Evolutionary conservation across 2,329 filamentous ascomycete species (phyloP).

Genomic region (Teratosphaeriaceae sp.): DNA sequence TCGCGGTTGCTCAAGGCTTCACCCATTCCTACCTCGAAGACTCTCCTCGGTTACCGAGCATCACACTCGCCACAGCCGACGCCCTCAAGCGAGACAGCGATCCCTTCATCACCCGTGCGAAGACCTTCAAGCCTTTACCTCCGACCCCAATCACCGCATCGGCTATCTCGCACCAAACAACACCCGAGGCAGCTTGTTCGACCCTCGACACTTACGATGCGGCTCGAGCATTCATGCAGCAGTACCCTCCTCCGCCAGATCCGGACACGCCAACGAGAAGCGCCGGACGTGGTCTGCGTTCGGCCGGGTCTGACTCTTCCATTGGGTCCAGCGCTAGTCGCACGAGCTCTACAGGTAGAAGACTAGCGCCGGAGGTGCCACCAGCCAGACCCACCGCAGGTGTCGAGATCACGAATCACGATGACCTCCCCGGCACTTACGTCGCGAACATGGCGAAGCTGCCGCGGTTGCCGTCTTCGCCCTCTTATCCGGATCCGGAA

Average conservation of each 20-base stretch:
- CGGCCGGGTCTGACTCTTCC: neutral
- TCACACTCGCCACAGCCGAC: neutral
- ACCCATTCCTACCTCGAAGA: neutral
- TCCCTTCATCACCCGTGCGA: neutral
- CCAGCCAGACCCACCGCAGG: neutral
- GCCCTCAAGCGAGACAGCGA: neutral
- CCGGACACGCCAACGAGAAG: neutral
- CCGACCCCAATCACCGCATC: neutral
- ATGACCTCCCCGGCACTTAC: neutral
- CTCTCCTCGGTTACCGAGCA: no score
- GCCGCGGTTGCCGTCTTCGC: neutral
- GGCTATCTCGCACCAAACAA: neutral
- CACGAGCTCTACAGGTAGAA: neutral
- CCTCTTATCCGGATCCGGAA: neutral
- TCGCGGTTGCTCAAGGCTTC: neutral
- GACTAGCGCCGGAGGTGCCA: neutral
- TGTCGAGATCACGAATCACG: neutral
- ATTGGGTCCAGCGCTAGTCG: neutral
- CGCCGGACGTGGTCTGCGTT: neutral
- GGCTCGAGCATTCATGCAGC: neutral
- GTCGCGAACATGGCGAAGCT: neutral
- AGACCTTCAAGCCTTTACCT: neutral
- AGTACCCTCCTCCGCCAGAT: neutral
- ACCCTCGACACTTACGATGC: neutral
- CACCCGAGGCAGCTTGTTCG: neutral